These are phyloP conservation scores for Straminergon stramineum DNA, from an alignment of 225 moss, liverwort and hornwort genomes.

Conservation along the genomic window DNA sequence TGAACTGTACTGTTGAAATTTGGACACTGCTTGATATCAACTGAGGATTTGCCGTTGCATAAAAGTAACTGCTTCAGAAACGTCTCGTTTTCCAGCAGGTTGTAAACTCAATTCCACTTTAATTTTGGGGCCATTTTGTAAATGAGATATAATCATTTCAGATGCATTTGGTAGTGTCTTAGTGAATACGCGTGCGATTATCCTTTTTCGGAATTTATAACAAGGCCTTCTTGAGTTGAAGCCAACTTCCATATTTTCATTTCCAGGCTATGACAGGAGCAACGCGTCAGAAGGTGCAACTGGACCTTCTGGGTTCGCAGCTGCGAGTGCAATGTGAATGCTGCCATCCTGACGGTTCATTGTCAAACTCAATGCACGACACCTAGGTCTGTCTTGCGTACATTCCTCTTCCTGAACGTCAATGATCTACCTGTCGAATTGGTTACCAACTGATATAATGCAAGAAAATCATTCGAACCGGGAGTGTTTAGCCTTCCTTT, in stretches of 20 bases:
- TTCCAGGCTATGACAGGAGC: slow-evolving; percentile 68
- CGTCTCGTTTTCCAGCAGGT: slow-evolving; percentile 62
- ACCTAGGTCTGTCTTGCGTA: slow-evolving; percentile 85
- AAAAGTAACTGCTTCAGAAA: slow-evolving; percentile 79
- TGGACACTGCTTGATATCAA: slow-evolving; percentile 62
- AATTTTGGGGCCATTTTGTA: not conserved
- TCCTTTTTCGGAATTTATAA: not conserved
- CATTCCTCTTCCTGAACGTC: not conserved
- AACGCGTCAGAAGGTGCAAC: slow-evolving; percentile 71
- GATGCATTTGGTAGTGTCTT: not conserved
- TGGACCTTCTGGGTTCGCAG: slow-evolving; percentile 69
- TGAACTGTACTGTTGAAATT: not conserved
- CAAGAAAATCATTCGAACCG: not conserved
- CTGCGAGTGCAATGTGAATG: slow-evolving; percentile 76
- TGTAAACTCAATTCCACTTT: not conserved
- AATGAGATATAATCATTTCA: not conserved
- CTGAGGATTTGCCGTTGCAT: slow-evolving; percentile 54
- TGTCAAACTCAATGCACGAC: slow-evolving; percentile 71
- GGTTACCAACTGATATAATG: not conserved
- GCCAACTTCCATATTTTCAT: not conserved
- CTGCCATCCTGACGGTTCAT: slow-evolving; percentile 55
- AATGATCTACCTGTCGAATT: not conserved
- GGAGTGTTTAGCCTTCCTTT: not conserved
- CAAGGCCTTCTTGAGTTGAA: not conserved
- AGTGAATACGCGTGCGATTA: not conserved